phyloP scores from a whole-genome alignment of 768 basidiomycete genomes.

The Boletus vermiculosoides region DNA sequence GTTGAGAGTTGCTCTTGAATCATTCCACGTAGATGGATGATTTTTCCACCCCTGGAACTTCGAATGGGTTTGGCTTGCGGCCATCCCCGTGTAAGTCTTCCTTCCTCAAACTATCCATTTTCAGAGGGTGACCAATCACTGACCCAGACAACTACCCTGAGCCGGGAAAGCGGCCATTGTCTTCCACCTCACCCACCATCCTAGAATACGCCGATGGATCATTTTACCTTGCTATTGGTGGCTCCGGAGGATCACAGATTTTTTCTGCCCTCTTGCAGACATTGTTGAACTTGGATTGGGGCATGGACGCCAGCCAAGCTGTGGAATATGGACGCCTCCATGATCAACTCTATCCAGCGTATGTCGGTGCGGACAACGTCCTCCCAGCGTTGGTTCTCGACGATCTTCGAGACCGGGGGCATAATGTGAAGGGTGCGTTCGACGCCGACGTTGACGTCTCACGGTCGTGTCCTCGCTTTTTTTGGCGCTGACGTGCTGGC shows the following conservation, averaged over 20 bases:
- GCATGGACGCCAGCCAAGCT: conserved; percentile 72
- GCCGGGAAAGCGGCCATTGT: conserved; percentile 85
- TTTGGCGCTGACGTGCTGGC: not conserved
- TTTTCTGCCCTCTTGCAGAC: conserved; percentile 79
- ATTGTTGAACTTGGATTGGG: conserved; percentile 73
- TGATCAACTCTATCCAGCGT: conserved; percentile 75
- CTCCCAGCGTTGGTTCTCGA: conserved; percentile 58
- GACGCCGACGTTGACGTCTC: not conserved
- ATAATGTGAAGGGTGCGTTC: conserved; percentile 62
- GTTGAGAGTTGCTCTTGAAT: not conserved
- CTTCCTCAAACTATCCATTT: not conserved
- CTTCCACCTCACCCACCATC: conserved; percentile 80
- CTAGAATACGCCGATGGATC: conserved; percentile 74
- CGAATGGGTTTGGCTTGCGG: conserved; percentile 80
- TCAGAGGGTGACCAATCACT: not conserved
- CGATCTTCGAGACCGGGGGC: conserved; percentile 59
- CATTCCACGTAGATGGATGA: conserved; percentile 69
- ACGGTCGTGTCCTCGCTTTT: not conserved
- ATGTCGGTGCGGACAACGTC: conserved; percentile 58
- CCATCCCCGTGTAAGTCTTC: conserved; percentile 70
- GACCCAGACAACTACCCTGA: conserved; percentile 81
- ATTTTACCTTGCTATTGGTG: conserved; percentile 74
- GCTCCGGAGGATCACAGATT: conserved; percentile 85
- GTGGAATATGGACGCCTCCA: conserved; percentile 86
- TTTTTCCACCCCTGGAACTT: conserved; percentile 81